Percentiles rank a stretch among this genome's conserved stretches.
These are phyloP conservation scores for Podospora appendiculata DNA, from an alignment of 495 filamentous ascomycete genomes.

Conservation along the genomic window DNA sequence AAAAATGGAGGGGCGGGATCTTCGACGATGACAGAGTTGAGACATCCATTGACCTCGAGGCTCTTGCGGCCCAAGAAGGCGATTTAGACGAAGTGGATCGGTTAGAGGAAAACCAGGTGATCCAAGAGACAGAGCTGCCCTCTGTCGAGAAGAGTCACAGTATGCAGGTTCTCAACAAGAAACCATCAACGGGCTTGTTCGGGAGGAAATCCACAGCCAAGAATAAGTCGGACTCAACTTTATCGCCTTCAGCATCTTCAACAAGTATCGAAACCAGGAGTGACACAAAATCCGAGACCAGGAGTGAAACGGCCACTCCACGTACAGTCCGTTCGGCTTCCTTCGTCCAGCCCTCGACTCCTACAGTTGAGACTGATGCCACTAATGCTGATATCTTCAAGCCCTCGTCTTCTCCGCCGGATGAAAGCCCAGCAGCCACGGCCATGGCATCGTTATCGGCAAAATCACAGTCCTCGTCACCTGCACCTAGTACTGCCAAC, in stretches of 20 bases:
- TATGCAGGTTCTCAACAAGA: slow-evolving; percentile 26
- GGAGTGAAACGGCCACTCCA: slow-evolving; percentile 16
- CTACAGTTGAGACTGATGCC: slow-evolving; percentile 55
- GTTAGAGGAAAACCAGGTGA: slow-evolving; percentile 21
- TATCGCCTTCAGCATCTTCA: slow-evolving; percentile 25
- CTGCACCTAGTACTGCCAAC: slow-evolving; percentile 24
- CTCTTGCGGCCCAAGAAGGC: slow-evolving; percentile 50
- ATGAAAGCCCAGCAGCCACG: slow-evolving; percentile 46
- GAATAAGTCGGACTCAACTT: slow-evolving; percentile 19
- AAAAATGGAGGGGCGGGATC: slow-evolving; percentile 82
- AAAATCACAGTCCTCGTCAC: slow-evolving; percentile 48
- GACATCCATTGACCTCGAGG: slow-evolving; percentile 29
- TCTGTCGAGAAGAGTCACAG: slow-evolving; percentile 57
- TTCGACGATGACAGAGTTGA: slow-evolving; percentile 52
- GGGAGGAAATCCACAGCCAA: slow-evolving; percentile 27
- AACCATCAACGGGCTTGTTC: slow-evolving; percentile 29
- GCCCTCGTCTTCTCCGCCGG: slow-evolving; percentile 35
- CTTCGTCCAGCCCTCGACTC: slow-evolving; percentile 55
- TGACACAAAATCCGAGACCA: slow-evolving; percentile 11
- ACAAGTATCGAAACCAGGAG: slow-evolving; percentile 27
- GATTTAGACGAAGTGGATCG: slow-evolving; percentile 42
- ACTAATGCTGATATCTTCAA: slow-evolving; percentile 52
- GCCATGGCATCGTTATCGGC: slow-evolving; percentile 63
- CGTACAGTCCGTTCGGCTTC: slow-evolving; percentile 43
- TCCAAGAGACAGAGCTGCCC: slow-evolving; percentile 27